phyloP scores from a whole-genome alignment of 257 asterid genomes.

The Dorcoceras hygrometricum region DNA sequence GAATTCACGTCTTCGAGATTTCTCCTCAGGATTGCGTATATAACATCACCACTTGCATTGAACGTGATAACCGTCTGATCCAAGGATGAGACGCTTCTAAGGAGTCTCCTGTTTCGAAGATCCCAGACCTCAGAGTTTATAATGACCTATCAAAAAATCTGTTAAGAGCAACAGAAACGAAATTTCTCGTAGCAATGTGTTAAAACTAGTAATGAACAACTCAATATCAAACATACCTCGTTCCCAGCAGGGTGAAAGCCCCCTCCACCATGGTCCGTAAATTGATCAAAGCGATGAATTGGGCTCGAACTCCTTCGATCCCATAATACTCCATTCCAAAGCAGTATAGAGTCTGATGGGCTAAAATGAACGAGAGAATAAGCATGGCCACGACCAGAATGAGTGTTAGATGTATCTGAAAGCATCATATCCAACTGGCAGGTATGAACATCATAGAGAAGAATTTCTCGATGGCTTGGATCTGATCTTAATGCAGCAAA shows the following conservation, averaged over 20 bases:
- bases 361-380: conserved; percentile 79
- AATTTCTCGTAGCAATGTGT: not conserved
- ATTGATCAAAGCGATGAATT: conserved; percentile 82
- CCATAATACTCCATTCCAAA: conserved; percentile 97
- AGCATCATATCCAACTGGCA: conserved; percentile 63
- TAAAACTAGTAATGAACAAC: conserved; percentile 1
- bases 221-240: conserved; percentile 52
- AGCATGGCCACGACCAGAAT: conserved; percentile 68
- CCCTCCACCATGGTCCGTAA: conserved; percentile 93
- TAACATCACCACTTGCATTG: conserved; percentile 86
- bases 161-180: not conserved
- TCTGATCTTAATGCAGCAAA: conserved; percentile 80
- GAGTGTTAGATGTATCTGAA: conserved; percentile 52
- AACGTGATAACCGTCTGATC: conserved; percentile 83
- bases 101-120: conserved; percentile 80
- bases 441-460: conserved; percentile 67
- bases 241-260: conserved; percentile 99
- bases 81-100: conserved; percentile 82
- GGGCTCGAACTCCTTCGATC: conserved; percentile 74
- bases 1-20: conserved; percentile 89
- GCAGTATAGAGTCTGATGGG: conserved; percentile 76
- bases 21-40: conserved; percentile 85
- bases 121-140: conserved; percentile 98
- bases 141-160: conserved; percentile 58
- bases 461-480: conserved; percentile 75